Evolutionary conservation across 2,329 filamentous ascomycete species (phyloP), one percentile per base, ranked within the genome.

Genomic region (Calonectria naviculata): DNA sequence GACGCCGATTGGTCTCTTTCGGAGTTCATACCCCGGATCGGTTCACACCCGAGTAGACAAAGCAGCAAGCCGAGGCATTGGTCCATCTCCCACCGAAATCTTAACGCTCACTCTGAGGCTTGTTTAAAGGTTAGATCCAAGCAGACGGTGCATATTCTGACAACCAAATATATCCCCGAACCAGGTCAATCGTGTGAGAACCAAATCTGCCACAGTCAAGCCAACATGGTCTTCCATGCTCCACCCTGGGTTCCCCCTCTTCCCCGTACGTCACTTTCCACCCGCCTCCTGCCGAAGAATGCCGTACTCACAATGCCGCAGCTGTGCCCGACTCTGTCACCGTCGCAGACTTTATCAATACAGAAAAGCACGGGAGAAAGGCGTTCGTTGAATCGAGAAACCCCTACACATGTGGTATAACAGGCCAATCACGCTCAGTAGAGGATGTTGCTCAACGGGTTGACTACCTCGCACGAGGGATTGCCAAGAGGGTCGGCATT

Each of bases 331-430:
- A 60, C 24, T 60, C 56, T 2, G 31, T 52, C 13, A 36, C 26
- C 7, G 29, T 66, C 5, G 49, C 38, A 17, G 64, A 60, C 4
- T 66, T 66, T 21, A 60, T 66, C 38, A 58, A 56, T 17, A 66
- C 31, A 10, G 49, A 58, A 38, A 10, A 5, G 10, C n/a, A 60
- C 28, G 49, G 38, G 5, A 44, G 38, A 17, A 28, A 46, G 15
- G 8, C 49, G 4, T 19, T 58, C 7, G 19, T n/a, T 8, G 13
- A 24, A 9, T 34, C 49, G 5, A 46, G 29, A 58, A 47, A 36
- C 4, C 52, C 49, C 3, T 60, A 58, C n/a, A 34, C 38, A 4
- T 66, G 52, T n/a, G 49, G 52, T 13, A n/a, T 66, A 1, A 66
- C 64, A 19, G 41, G 49, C 2, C 49, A 28, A 24, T 26, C 28